Conservation (phyloP, 2,329 filamentous ascomycete species). For the Stagonosporopsis tanaceti region DNA sequence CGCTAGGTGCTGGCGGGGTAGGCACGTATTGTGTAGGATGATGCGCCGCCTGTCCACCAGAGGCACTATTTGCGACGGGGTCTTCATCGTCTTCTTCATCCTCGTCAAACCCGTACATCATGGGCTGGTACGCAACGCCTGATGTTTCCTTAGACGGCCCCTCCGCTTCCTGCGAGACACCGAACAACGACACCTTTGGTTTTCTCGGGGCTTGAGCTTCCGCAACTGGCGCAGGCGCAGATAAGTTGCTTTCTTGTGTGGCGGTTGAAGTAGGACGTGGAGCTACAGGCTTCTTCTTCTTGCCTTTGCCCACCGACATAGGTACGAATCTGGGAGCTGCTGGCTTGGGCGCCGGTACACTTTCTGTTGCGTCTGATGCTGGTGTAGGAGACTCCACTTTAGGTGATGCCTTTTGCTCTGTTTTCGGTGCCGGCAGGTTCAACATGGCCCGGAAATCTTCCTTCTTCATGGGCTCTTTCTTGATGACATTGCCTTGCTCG, state of each 20-base stretch:
- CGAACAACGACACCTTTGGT: constrained; percentile 75
- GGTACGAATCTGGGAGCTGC: constrained; percentile 88
- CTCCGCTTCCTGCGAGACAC: constrained; percentile 59
- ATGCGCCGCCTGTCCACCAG: constrained; percentile 9
- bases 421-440: constrained; percentile 45
- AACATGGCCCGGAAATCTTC: constrained; percentile 44
- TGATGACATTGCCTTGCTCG: constrained; percentile 45
- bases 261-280: constrained; percentile 18
- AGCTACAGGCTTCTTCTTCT: constrained; percentile 53
- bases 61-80: constrained; percentile 17
- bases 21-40: constrained; percentile 19
- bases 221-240: constrained; percentile 11
- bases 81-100: constrained; percentile 30
- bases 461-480: constrained; percentile 40
- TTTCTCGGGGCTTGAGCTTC: constrained; percentile 50
- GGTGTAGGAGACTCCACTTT: constrained; percentile 6
- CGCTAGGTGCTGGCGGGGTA: constrained; percentile 52
- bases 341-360: constrained; percentile 66
- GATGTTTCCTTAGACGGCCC: constrained; percentile 26
- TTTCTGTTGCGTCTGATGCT: constrained; percentile 61
- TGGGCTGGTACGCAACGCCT: constrained; percentile 48
- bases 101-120: constrained; percentile 42
- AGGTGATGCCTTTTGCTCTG: constrained; percentile 42
- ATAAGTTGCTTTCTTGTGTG: background rate
- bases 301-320: constrained; percentile 80